Evolutionary conservation across 345 rosid genomes (phyloP), one percentile per base, ranked within the genome.

Genomic region (Eucalyptus polyanthemos): DNA sequence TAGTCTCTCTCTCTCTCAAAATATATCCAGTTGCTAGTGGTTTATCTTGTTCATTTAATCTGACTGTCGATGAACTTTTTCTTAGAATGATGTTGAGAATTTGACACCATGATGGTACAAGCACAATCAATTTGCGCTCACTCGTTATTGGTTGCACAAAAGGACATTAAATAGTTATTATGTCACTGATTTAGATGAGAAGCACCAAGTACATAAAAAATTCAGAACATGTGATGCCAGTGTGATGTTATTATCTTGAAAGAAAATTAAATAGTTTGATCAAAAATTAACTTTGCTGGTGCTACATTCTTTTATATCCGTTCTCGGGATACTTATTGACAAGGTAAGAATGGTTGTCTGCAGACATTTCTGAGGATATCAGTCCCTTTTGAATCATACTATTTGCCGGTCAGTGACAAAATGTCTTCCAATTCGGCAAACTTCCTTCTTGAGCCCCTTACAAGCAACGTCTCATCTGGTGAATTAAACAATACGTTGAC

Each of bases 311-410:
- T 89, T 86, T 87, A 34, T 40, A 90, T 88, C 85, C 88, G 83
- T 92, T 90, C 85, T 54, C 45, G 86, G 85, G 76, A 69, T 88
- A 44, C 49, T 90, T 87, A 86, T 88, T 94, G 90, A 92, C 87
- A 21, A 80, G 88, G 89, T 87, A 87, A 90, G 90, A 90, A 88
- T 94, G 86, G 72, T 93, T 92, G 53, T 92, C 87, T 94, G 95
- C 98, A 98, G 99, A 97, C 98, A 90, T 92, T 95, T 91, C 90
- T 95, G 91, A 93, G 95, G 94, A 94, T 90, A 92, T 93, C 93
- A 50, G 45, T 90, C 87, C 96, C 96, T 83, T 97, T 95, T 80
- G 98, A 96, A 93, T 96, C 97, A 80, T 94, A 94, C 93, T 98
- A 94, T 93, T 91, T 95, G 88, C 99, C 99, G 24, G 93, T 93